Evolutionary conservation across 306 rosid species (phyloP).

Genomic region (Prosopis cineraria): DNA sequence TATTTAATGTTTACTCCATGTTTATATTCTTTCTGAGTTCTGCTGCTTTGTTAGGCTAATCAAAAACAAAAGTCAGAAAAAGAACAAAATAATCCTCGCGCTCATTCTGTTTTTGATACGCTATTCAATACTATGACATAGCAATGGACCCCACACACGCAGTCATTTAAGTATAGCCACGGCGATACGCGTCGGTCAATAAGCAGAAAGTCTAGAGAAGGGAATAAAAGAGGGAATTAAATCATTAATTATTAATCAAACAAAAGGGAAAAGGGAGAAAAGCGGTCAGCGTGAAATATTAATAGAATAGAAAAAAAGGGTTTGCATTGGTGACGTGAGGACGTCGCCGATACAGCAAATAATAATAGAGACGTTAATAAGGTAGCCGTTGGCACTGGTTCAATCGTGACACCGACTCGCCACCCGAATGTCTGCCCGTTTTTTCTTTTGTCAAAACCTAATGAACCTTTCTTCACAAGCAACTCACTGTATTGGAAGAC

Average conservation of each 20-base stretch:
- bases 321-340: not conserved
- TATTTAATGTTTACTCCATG: too few relatives aligned
- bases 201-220: not conserved
- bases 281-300: not conserved
- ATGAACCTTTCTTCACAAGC: not conserved
- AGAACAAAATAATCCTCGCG: too few relatives aligned
- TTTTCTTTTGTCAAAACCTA: not conserved
- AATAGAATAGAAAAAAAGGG: not conserved
- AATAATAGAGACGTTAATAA: not conserved
- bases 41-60: too few relatives aligned
- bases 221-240: not conserved
- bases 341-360: not conserved
- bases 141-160: too few relatives aligned
- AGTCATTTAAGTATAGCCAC: not conserved
- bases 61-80: too few relatives aligned
- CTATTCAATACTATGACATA: too few relatives aligned
- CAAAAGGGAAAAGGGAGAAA: not conserved
- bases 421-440: not conserved
- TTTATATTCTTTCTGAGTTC: too few relatives aligned
- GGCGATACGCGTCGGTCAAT: not conserved
- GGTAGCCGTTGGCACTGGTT: conserved; percentile 17
- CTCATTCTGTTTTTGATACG: too few relatives aligned
- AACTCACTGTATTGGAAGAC: not conserved
- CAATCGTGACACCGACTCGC: not conserved
- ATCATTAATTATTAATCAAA: not conserved